phyloP scores from a whole-genome alignment of 2,329 filamentous ascomycete species.

The Colletotrichum cereale region DNA sequence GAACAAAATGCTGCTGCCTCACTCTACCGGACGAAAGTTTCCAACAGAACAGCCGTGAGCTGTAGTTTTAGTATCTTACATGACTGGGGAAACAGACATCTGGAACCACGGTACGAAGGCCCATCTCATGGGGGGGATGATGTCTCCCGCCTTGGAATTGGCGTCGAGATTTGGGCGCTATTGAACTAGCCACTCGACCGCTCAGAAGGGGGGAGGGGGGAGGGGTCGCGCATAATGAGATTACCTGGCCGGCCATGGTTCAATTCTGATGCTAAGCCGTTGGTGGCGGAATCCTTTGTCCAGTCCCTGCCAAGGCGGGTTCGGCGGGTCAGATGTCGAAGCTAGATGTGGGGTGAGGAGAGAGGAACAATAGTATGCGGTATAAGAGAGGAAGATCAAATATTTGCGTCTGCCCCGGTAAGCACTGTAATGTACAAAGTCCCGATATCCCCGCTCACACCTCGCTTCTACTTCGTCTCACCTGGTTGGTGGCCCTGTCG shows the following conservation, averaged over 20 bases:
- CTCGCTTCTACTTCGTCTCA: not conserved
- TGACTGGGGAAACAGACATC: conserved; percentile 6
- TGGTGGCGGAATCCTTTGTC: conserved; percentile 6
- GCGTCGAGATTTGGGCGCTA: conserved; percentile 22
- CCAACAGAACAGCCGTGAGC: conserved; percentile 6
- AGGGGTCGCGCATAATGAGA: not conserved
- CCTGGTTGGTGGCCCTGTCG: conserved; percentile 3
- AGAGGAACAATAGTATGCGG: conserved; percentile 8
- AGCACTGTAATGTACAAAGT: not conserved
- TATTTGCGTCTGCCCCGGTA: conserved; percentile 6
- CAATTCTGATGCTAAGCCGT: conserved; percentile 1
- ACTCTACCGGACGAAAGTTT: conserved; percentile 26
- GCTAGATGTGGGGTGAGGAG: conserved; percentile 13
- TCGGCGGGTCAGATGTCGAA: not conserved
- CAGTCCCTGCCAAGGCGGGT: not conserved
- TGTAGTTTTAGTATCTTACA: conserved; percentile 30
- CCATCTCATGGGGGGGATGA: conserved; percentile 11
- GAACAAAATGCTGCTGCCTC: conserved; percentile 15
- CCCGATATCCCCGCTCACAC: not conserved
- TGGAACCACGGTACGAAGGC: conserved; percentile 16
- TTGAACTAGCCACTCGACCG: no score
- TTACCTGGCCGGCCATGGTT: not conserved
- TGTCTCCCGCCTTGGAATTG: conserved; percentile 22
- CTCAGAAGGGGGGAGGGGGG: no score
- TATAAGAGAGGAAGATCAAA: conserved; percentile 3